A percentile compares a stretch with the other conserved stretches of the same genome.
These are phyloP conservation scores for Clonostachys byssicola DNA, from an alignment of 2,329 filamentous ascomycete genomes.

Conservation along the genomic window DNA sequence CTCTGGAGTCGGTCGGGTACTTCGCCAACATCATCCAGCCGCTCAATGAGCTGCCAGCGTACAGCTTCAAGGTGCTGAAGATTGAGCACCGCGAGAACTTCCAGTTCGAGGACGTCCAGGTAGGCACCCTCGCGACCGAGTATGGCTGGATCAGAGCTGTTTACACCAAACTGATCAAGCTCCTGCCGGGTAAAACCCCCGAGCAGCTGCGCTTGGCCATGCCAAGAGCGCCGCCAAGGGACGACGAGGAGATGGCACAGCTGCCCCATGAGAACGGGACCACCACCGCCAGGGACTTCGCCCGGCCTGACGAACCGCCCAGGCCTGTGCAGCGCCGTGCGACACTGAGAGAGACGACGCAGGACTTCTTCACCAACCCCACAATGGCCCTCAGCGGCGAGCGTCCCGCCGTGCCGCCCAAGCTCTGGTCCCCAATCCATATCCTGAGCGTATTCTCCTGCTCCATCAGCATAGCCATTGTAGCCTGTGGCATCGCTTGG, in stretches of 20 bases:
- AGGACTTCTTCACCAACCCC: slow-evolving; percentile 36
- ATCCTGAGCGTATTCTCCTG: slow-evolving; percentile 47
- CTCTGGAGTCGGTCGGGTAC: slow-evolving; percentile 52
- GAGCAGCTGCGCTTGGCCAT: no score
- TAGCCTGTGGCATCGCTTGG: slow-evolving; percentile 33
- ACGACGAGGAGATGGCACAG: neutral
- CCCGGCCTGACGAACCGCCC: neutral
- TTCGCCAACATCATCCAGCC: slow-evolving; percentile 59
- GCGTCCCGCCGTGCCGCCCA: slow-evolving; percentile 42
- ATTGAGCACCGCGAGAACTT: slow-evolving; percentile 36
- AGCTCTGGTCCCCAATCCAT: slow-evolving; percentile 46
- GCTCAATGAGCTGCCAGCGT: slow-evolving; percentile 42
- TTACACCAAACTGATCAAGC: no score
- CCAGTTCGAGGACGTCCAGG: neutral
- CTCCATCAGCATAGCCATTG: slow-evolving; percentile 40
- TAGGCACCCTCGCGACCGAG: neutral
- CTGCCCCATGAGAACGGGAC: neutral
- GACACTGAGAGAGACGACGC: slow-evolving; percentile 32
- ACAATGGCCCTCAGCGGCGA: slow-evolving; percentile 27
- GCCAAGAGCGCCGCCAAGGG: neutral
- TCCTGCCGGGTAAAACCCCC: no score
- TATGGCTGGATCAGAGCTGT: no score
- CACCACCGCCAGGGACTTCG: neutral
- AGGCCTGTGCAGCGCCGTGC: slow-evolving; percentile 18
- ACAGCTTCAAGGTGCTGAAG: slow-evolving; percentile 40